phyloP scores from a whole-genome alignment of 83 land plant genomes.

The Thuja plicata region DNA sequence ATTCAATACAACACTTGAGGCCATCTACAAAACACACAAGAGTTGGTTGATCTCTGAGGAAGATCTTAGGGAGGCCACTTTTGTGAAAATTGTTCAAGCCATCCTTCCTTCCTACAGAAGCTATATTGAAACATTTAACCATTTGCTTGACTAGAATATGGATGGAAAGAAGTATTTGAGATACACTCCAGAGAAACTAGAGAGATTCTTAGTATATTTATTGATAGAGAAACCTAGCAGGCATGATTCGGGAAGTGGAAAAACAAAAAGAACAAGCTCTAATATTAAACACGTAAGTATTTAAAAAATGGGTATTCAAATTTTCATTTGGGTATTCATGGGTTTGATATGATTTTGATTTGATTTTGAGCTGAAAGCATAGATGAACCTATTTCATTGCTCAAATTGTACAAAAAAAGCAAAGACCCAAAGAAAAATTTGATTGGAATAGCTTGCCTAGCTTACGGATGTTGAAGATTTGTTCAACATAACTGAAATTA shows the following conservation, averaged over 20 bases:
- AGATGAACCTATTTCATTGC: not conserved
- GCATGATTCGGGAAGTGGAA: not conserved
- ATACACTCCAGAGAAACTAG: constrained; percentile 12
- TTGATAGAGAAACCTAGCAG: not conserved
- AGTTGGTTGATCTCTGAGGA: constrained; percentile 14
- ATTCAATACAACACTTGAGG: constrained; percentile 17
- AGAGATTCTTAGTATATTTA: not conserved
- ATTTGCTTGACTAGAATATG: not conserved
- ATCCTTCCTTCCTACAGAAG: constrained; percentile 12
- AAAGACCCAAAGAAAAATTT: not conserved
- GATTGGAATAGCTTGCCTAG: not conserved
- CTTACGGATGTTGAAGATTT: not conserved
- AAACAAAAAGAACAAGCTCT: not conserved
- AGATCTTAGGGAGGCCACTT: constrained; percentile 10
- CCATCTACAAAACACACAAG: constrained; percentile 4
- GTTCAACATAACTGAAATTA: too few species aligned
- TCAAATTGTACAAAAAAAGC: not conserved
- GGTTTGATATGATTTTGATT: not conserved
- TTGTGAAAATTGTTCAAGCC: not conserved
- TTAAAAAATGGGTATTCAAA: not conserved
- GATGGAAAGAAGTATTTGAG: not conserved
- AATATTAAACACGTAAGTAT: not conserved
- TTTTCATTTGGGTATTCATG: not conserved
- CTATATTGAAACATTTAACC: not conserved
- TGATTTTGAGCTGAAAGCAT: not conserved